These are phyloP conservation scores for Sphaceloma murrayae DNA, from an alignment of 2,329 filamentous ascomycete genomes.

Conservation along the genomic window DNA sequence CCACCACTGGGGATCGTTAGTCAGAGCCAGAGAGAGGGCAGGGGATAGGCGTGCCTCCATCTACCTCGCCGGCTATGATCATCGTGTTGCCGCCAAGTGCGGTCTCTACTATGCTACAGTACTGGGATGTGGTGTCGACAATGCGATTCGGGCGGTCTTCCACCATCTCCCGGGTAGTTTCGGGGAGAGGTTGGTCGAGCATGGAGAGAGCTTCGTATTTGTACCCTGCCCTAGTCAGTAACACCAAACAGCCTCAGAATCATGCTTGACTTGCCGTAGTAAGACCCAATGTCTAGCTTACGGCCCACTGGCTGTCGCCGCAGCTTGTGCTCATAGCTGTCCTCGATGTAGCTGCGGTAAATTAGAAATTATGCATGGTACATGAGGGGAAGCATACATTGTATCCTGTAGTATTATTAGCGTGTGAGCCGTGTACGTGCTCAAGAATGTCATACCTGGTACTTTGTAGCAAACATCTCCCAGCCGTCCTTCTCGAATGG, in stretches of 20 bases:
- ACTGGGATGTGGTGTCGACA: constrained; percentile 86
- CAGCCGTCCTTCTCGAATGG: constrained; percentile 85
- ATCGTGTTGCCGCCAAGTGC: constrained; percentile 67
- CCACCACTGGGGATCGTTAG: constrained; percentile 54
- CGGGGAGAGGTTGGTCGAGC: constrained; percentile 63
- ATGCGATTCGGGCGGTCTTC: constrained; percentile 60
- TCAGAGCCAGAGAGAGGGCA: not conserved
- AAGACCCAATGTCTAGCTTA: constrained; percentile 76
- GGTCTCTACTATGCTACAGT: constrained; percentile 87
- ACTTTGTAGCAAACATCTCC: constrained; percentile 89
- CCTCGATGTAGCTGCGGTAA: constrained; percentile 87
- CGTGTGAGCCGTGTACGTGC: constrained; percentile 6
- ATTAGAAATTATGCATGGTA: too few species aligned
- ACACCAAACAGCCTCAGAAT: not conserved
- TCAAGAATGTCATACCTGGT: constrained; percentile 56
- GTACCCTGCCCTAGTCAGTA: constrained; percentile 53
- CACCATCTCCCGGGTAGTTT: constrained; percentile 64
- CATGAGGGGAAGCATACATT: constrained; percentile 37
- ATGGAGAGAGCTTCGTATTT: constrained; percentile 89
- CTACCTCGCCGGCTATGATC: constrained; percentile 86
- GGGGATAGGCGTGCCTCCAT: constrained; percentile 48
- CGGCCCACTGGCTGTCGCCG: constrained; percentile 35
- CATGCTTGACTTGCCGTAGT: constrained; percentile 57
- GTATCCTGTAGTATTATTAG: constrained; percentile 40
- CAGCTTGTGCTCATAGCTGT: constrained; percentile 67